Evolutionary conservation across 805 yeast genomes (phyloP).

Genomic region (Cyberlindnera maclurae): DNA sequence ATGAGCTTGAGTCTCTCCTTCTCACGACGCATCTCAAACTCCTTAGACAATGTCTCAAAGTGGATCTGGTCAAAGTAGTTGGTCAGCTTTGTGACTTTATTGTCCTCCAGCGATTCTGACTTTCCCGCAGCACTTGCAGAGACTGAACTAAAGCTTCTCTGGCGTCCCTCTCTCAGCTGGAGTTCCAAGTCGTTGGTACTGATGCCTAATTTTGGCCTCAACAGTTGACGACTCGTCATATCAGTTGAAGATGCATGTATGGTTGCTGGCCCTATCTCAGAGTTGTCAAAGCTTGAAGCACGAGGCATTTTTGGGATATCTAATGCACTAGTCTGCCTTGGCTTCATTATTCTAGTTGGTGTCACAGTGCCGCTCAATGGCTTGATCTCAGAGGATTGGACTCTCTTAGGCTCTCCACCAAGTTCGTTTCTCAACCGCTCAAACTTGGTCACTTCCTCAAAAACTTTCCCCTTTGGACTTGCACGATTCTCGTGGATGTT

Average conservation of each 20-base stretch:
- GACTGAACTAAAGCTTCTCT: constrained; percentile 12
- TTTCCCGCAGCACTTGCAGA: constrained; percentile 4
- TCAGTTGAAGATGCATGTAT: constrained; percentile 1
- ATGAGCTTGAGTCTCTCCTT: constrained; percentile 60
- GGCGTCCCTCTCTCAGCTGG: constrained; percentile 23
- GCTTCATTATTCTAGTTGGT: constrained; percentile 3
- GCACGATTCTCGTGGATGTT: constrained; percentile 1
- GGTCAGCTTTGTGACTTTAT: constrained; percentile 59
- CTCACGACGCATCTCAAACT: constrained; percentile 84
- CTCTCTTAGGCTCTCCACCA: constrained; percentile 9
- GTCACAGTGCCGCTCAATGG: constrained; percentile 5
- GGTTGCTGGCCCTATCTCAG: neutral
- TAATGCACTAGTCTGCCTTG: constrained; percentile 8
- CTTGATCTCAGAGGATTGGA: constrained; percentile 2
- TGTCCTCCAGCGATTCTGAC: constrained; percentile 18
- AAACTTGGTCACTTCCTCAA: constrained; percentile 26
- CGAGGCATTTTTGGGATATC: constrained; percentile 8
- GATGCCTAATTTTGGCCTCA: constrained; percentile 17
- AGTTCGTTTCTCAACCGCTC: constrained; percentile 22
- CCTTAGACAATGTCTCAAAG: constrained; percentile 72
- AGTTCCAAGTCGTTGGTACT: constrained; percentile 22
- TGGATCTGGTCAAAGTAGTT: constrained; percentile 67
- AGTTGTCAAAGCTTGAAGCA: constrained; percentile 1
- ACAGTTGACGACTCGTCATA: neutral
- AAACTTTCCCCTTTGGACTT: constrained; percentile 22